These are phyloP conservation scores for Pulveroboletus frians DNA, from an alignment of 768 basidiomycete genomes.

Conservation along the genomic window DNA sequence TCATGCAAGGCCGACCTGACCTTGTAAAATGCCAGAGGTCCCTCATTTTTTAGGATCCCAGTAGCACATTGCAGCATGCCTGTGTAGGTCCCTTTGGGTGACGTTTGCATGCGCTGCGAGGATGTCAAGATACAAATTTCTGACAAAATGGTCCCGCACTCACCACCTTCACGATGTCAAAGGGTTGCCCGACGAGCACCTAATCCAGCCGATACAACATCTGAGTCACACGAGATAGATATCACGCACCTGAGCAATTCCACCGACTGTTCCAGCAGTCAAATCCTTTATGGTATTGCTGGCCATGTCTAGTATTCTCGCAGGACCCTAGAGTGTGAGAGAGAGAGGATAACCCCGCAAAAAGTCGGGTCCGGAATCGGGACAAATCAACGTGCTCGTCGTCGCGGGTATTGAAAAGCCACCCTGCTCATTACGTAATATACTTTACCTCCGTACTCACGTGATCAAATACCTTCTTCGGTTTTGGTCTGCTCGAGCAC, in stretches of 20 bases:
- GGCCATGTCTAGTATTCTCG: constrained; percentile 22
- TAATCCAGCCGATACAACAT: constrained; percentile 26
- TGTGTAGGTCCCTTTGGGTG: constrained; percentile 81
- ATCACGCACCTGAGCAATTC: constrained; percentile 71
- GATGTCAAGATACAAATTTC: constrained; percentile 10
- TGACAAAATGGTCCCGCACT: constrained; percentile 29
- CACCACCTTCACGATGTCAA: constrained; percentile 97
- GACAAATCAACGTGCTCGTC: constrained; percentile 3
- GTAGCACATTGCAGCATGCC: constrained; percentile 87
- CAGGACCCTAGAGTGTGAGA: background rate
- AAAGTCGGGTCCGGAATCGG: background rate
- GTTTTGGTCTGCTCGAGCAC: constrained; percentile 1
- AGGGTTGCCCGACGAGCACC: constrained; percentile 91
- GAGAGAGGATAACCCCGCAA: background rate
- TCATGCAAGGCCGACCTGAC: constrained; percentile 33
- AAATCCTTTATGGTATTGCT: constrained; percentile 77
- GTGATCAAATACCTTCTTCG: constrained; percentile 8
- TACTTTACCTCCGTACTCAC: constrained; percentile 3
- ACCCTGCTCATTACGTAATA: constrained; percentile 3
- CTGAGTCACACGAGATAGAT: background rate
- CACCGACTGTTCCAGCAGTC: constrained; percentile 86
- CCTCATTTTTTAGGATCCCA: constrained; percentile 87
- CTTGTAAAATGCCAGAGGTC: constrained; percentile 94
- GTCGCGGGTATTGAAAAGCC: constrained; percentile 16
- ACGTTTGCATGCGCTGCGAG: constrained; percentile 86